Evolutionary conservation across 257 asterid genomes (phyloP).

Genomic region (Solanum chiquidenum): DNA sequence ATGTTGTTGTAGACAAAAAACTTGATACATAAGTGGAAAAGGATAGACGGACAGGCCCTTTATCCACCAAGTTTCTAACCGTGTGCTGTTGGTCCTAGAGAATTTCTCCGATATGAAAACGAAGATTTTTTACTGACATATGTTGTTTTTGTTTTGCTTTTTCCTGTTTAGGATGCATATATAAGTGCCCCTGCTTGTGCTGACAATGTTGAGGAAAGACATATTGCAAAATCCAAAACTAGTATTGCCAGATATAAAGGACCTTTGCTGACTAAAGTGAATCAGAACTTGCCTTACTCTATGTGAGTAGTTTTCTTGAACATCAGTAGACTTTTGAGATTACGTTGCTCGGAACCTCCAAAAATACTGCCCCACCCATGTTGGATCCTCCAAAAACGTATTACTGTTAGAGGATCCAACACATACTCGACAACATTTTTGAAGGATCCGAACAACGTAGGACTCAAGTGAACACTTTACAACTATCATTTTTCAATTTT

Average conservation of each 20-base stretch:
- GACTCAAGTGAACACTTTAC: neutral
- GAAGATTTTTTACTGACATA: neutral
- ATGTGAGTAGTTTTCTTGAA: slow-evolving; percentile 22
- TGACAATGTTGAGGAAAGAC: neutral
- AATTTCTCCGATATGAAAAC: neutral
- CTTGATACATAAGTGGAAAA: neutral
- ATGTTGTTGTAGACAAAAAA: neutral
- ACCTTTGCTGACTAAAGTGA: slow-evolving; percentile 21
- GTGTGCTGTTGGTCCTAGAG: neutral
- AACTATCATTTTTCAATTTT: neutral
- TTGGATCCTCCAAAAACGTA: neutral
- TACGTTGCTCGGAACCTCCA: neutral
- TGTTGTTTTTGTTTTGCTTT: neutral
- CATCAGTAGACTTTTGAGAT: neutral
- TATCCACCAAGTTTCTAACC: neutral
- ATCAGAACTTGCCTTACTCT: slow-evolving; percentile 7
- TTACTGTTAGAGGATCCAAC: neutral
- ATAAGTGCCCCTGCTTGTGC: slow-evolving; percentile 18
- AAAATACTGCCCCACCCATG: neutral
- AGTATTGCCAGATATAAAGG: slow-evolving; percentile 13
- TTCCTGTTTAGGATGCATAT: slow-evolving; percentile 34
- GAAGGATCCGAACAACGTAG: neutral
- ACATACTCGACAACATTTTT: neutral
- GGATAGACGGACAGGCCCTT: neutral
- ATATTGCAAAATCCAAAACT: neutral